phyloP scores from a whole-genome alignment of 179 eudicot genomes.

The Carnegiea gigantea region DNA sequence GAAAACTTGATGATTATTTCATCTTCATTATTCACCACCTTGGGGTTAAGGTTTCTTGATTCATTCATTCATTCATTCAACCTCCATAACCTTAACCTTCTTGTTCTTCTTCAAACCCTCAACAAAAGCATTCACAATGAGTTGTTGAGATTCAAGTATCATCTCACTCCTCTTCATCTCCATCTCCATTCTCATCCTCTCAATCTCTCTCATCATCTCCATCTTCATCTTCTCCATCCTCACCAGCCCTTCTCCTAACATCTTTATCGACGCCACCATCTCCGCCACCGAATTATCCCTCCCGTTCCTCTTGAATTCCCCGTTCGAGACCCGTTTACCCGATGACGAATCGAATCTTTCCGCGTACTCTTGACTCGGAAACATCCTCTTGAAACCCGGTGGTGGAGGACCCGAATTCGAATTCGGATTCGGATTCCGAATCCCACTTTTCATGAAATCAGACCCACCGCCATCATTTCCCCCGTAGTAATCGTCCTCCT shows the following conservation, averaged over 20 bases:
- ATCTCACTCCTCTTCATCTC: slow-evolving; percentile 77
- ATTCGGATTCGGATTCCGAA: background rate
- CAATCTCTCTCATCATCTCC: slow-evolving; percentile 71
- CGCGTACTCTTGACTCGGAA: background rate
- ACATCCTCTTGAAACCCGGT: slow-evolving; percentile 9
- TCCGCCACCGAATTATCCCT: slow-evolving; percentile 42
- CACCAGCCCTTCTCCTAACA: slow-evolving; percentile 76
- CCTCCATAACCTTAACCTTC: slow-evolving; percentile 28
- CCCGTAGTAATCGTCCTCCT: slow-evolving; percentile 8
- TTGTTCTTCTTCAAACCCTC: slow-evolving; percentile 48
- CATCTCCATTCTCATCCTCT: slow-evolving; percentile 67
- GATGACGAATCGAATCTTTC: slow-evolving; percentile 3
- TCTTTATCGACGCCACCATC: slow-evolving; percentile 62
- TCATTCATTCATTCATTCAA: background rate
- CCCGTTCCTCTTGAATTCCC: slow-evolving; percentile 9
- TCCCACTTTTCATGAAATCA: background rate
- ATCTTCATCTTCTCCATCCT: slow-evolving; percentile 92
- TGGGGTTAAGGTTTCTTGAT: background rate
- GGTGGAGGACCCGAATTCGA: background rate
- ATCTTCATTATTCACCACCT: background rate
- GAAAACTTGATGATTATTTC: background rate
- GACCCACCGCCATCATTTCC: background rate
- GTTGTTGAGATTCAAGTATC: slow-evolving; percentile 74
- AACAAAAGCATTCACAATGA: slow-evolving; percentile 67
- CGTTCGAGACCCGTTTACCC: background rate